phyloP scores from a whole-genome alignment of 371 early-diverging fungal species.

The Apophysomyces sp. region DNA sequence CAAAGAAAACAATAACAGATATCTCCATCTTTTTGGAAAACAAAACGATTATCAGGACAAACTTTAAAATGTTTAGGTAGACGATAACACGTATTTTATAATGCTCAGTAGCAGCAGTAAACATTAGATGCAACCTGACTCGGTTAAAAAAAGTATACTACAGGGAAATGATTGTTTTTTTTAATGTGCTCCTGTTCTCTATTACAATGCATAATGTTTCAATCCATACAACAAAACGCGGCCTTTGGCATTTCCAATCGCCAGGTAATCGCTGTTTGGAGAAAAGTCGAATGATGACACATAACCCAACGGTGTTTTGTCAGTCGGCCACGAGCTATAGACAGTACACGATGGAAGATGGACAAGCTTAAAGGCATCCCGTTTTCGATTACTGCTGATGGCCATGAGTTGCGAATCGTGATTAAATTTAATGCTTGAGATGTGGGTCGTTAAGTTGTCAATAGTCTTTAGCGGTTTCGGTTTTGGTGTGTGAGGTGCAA shows the following conservation, averaged over 20 bases:
- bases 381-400: constrained; percentile 66
- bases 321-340: constrained; percentile 91
- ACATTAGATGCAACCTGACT: no score
- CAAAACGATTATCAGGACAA: no score
- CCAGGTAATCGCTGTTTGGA: constrained; percentile 85
- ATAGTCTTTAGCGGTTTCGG: constrained; percentile 80
- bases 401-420: constrained; percentile 83
- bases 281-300: constrained; percentile 80
- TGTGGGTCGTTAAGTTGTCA: constrained; percentile 80
- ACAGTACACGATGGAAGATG: constrained; percentile 80
- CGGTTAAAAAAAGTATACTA: neutral
- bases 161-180: constrained; percentile 9
- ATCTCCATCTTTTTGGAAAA: no score
- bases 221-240: constrained; percentile 82
- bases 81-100: no score
- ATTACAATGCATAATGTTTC: constrained; percentile 57
- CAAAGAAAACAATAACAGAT: no score
- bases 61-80: no score
- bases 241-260: constrained; percentile 88
- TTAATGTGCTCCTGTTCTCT: neutral
- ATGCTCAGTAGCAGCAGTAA: no score
- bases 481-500: constrained; percentile 25
- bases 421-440: constrained; percentile 73
- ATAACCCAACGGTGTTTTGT: constrained; percentile 75
- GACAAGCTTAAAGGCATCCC: constrained; percentile 75